Evolutionary conservation across 192 early-diverging fungal genomes (phyloP).

Genomic region (Mortierella claussenii): DNA sequence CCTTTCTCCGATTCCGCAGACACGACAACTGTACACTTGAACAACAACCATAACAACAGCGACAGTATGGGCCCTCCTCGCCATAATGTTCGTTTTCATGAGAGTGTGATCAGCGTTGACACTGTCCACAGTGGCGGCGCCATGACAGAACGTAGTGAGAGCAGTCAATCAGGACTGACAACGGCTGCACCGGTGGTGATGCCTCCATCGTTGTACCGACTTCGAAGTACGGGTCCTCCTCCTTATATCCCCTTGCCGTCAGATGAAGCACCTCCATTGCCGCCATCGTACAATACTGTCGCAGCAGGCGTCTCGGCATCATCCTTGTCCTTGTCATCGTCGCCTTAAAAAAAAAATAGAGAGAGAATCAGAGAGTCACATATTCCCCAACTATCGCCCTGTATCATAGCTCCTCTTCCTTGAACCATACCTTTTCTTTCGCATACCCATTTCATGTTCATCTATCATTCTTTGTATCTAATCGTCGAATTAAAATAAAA

Average conservation of each 20-base stretch:
- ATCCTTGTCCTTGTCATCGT: too few relatives aligned
- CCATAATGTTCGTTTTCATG: background rate
- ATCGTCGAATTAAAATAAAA: too few relatives aligned
- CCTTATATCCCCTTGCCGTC: constrained; percentile 26
- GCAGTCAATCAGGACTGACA: background rate
- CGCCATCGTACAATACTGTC: constrained; percentile 12
- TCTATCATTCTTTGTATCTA: too few relatives aligned
- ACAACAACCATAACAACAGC: background rate
- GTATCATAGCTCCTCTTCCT: too few relatives aligned
- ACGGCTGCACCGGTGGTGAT: background rate
- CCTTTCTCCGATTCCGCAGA: background rate
- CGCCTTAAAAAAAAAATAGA: constrained; percentile 2
- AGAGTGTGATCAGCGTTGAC: background rate
- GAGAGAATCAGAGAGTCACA: too few relatives aligned
- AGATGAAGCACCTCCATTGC: constrained; percentile 13
- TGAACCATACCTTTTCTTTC: too few relatives aligned
- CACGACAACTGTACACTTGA: too few relatives aligned
- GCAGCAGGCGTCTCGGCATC: background rate
- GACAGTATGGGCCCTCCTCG: too few relatives aligned
- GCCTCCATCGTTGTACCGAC: constrained; percentile 11
- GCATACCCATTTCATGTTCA: too few relatives aligned
- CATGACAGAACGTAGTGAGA: constrained; percentile 12
- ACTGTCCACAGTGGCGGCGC: background rate
- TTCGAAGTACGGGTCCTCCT: constrained; percentile 29
- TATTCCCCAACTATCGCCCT: too few relatives aligned